Base-by-base conservation (phyloP, 805 yeast genomes). In the Grigorovia yakushimaensis region DNA sequence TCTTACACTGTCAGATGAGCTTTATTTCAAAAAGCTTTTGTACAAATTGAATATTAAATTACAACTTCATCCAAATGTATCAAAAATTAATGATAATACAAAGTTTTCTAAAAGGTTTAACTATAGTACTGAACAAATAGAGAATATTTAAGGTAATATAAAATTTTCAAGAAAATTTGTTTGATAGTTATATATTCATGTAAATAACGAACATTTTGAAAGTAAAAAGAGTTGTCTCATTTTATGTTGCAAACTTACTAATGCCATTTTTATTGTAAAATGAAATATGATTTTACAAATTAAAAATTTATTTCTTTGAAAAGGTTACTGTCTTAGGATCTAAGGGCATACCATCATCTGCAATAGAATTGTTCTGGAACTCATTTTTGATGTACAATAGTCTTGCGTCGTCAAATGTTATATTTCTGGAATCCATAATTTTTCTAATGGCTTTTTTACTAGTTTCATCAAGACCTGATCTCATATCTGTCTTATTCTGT, bases 351-450 rank as follows among this genome's bases (percentile, higher is more conserved):
- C 91, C 91, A 60, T 82, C 81, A 0, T 77, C 72, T 2, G 76
- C 82, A 39, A 84, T 78, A 10, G 71, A 73, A 57, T 82, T 73
- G 15, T 67, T 60, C 1, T 68, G 66, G 59, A 85, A 70, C 51
- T 66, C 65, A 15, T 60, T 52, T 45, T 67, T 69, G 5, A 77
- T 73, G 57, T 74, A 81, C 46, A 70, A 56, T 3, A 76, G 60
- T 50, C 95, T 69, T 1, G 95, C 94, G 39, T 78, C 78, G 60
- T 85, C 94, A 59, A 85, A 85, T 1, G 75, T 56, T 24, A 83
- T 51, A 35, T 68, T 60, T 44, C 73, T 65, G 5, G 60, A 57
- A 6, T 69, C 58, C 93, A 85, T 85, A 7, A 83, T 67, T 24
- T 61, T 51, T 48, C 69, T 67, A 2, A 85, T 77, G 46, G 67